phyloP scores from a whole-genome alignment of 768 basidiomycete species.

The Gloeopeniophorella convolvens region DNA sequence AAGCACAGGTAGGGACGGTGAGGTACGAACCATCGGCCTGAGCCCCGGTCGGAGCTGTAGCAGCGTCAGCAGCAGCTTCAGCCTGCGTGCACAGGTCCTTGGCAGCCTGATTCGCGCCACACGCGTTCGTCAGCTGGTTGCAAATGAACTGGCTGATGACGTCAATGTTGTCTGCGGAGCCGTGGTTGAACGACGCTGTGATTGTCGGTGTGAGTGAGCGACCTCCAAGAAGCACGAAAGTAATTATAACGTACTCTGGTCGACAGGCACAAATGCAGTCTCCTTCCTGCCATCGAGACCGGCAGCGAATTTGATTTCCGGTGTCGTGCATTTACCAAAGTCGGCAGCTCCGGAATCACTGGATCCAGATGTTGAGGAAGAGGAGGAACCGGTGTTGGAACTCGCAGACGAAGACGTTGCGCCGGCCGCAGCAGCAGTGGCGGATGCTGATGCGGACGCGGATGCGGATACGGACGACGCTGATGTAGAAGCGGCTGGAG shows the following conservation, averaged over 20 bases:
- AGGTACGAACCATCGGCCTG: constrained; percentile 40
- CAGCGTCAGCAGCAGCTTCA: constrained; percentile 36
- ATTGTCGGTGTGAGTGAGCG: background rate
- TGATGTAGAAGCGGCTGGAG: background rate
- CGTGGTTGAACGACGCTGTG: constrained; percentile 13
- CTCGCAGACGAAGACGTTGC: no score
- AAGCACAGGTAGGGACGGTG: no score
- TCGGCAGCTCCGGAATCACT: constrained; percentile 24
- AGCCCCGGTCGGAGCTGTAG: constrained; percentile 32
- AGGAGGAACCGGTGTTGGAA: no score
- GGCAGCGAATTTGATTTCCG: constrained; percentile 46
- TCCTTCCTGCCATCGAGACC: constrained; percentile 50
- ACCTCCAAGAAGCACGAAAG: no score
- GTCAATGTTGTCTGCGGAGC: constrained; percentile 23
- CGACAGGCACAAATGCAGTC: constrained; percentile 48
- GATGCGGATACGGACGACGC: background rate
- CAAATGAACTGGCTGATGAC: constrained; percentile 54
- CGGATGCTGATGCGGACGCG: no score
- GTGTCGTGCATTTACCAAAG: constrained; percentile 53
- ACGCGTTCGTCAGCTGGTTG: constrained; percentile 41
- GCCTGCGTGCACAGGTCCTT: constrained; percentile 38
- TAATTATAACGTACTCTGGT: constrained; percentile 23
- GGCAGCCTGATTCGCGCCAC: constrained; percentile 43
- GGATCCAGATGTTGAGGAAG: no score
- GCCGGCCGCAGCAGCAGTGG: no score